Evolutionary conservation across 306 rosid species (phyloP).

Genomic region (Argentina anserina): DNA sequence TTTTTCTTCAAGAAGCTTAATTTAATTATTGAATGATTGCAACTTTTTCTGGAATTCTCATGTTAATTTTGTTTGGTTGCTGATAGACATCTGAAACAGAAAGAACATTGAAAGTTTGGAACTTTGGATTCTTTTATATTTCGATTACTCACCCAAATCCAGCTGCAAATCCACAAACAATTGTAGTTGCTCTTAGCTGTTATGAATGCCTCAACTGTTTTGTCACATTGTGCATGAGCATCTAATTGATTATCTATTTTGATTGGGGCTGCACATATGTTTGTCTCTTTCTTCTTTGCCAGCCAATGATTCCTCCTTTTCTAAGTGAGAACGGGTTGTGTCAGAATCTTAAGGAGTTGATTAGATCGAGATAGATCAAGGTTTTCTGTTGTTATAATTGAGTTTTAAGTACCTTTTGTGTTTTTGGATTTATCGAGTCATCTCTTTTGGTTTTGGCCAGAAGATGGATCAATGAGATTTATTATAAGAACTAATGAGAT

Average conservation of each 20-base stretch:
- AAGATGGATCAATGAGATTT: neutral
- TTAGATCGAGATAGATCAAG: neutral
- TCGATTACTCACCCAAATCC: neutral
- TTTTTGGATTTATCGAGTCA: neutral
- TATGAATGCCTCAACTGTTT: neutral
- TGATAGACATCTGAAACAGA: neutral
- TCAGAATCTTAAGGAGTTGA: neutral
- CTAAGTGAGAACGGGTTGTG: conserved; percentile 4
- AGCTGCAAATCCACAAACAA: conserved; percentile 3
- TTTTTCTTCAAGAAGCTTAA: neutral
- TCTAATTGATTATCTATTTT: neutral
- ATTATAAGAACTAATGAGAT: too few species aligned
- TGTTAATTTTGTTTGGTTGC: conserved; percentile 16
- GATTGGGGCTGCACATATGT: conserved; percentile 8
- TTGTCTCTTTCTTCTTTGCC: conserved; percentile 5
- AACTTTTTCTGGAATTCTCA: conserved; percentile 4
- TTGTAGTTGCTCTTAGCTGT: neutral
- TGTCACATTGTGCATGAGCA: neutral
- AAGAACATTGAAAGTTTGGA: neutral
- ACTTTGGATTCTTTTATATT: neutral
- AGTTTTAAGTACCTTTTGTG: neutral
- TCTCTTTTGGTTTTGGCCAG: neutral
- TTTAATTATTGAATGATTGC: neutral
- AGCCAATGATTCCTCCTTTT: neutral
- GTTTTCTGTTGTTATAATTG: neutral